Base-by-base conservation (phyloP, 2,329 filamentous ascomycete genomes). In the Atkinsonella texensis region DNA sequence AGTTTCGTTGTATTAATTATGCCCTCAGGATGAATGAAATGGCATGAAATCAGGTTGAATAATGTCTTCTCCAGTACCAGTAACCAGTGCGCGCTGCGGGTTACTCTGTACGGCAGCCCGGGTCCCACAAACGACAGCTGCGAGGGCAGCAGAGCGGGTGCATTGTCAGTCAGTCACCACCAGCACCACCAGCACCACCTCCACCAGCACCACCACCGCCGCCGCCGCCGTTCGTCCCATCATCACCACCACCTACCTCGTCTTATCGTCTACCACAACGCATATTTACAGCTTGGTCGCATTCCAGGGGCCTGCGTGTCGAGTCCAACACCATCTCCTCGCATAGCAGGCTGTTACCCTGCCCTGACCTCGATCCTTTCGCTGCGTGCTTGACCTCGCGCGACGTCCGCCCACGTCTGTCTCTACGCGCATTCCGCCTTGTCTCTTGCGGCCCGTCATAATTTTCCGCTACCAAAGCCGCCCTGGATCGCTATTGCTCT, bases 221-320 rank as follows among this genome's bases (percentile, higher is more conserved):
- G 28, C 28, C 28, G 28, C 28, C 28, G 28, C 28, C 28, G 28
- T 28, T 28, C 7, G n/a, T 4, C 9, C 15, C 31, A 40, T 41
- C 40, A 44, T 32, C 48, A 46, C 46, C 40, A 45, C 28, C 45
- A 20, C 48, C 31, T 28, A 28, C 28, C 28, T 28, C 28, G 28
- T 28, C 28, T 5, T 28, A 28, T 45, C 48, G 10, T 20, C 18
- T 4, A 18, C 40, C 20, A 43, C 48, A 46, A 28, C 33, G 40
- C 40, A 40, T 46, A 31, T 42, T 44, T 28, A 32, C 33, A 46
- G 50, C 48, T 43, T 50, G 35, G 43, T 48, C 31, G n/a, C 46
- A 40, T 49, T 20, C 17, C n/a, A 18, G 17, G 32, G 49, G 51
- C 33, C 46, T 45, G 50, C 50, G 38, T 39, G 33, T 38, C 46